Conservation (phyloP, 2,329 filamentous ascomycete genomes). For the Reticulascus tulasneorum region DNA sequence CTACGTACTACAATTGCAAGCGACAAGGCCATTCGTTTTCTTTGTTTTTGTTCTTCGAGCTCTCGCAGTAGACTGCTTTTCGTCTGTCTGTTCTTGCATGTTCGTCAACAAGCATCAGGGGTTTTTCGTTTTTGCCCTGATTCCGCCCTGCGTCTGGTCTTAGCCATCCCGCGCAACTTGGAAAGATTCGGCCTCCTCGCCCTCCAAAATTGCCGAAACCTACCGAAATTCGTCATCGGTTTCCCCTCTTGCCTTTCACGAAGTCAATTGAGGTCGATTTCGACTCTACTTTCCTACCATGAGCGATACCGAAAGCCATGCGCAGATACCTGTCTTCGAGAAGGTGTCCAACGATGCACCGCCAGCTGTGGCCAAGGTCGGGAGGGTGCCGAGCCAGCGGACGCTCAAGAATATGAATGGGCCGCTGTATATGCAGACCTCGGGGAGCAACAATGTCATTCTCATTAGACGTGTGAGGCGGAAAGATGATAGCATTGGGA, state of each 20-base stretch:
- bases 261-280: constrained; percentile 11
- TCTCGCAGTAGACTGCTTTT: too few species aligned
- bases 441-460: constrained; percentile 43
- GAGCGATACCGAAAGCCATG: constrained; percentile 9
- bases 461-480: constrained; percentile 55
- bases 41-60: too few species aligned
- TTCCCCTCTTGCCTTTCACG: too few species aligned
- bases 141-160: too few species aligned
- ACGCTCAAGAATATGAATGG: constrained; percentile 43
- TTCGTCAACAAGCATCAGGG: too few species aligned
- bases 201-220: neutral
- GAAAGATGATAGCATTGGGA: constrained; percentile 59
- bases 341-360: constrained; percentile 4
- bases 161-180: too few species aligned
- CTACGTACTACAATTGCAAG: too few species aligned
- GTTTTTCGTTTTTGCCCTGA: too few species aligned
- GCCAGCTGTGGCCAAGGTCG: constrained; percentile 5
- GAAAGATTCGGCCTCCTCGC: neutral
- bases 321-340: constrained; percentile 5
- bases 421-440: constrained; percentile 54
- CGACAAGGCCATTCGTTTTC: too few species aligned
- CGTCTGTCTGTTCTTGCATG: too few species aligned
- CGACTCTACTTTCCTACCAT: constrained; percentile 8
- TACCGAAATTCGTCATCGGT: neutral
- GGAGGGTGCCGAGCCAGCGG: constrained; percentile 12